These are phyloP conservation scores for Caloboletus firmus DNA, from an alignment of 1,284 basidiomycete species.

Conservation along the genomic window DNA sequence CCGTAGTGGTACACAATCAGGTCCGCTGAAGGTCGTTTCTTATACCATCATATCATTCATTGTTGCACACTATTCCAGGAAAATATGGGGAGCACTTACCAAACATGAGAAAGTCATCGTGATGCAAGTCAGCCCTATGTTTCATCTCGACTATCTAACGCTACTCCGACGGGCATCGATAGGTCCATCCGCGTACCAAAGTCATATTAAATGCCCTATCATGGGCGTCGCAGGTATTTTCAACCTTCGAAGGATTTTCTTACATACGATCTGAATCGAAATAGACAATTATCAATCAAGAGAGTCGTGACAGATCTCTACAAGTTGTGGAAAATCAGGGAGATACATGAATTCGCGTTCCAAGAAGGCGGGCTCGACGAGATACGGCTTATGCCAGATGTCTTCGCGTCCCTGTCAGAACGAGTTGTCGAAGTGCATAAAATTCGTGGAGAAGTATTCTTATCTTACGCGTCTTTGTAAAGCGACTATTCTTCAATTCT, in stretches of 20 bases:
- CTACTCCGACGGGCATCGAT: background rate
- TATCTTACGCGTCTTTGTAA: background rate
- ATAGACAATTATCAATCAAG: background rate
- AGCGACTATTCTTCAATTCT: background rate
- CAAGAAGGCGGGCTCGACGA: background rate
- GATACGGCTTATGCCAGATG: background rate
- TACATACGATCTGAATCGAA: background rate
- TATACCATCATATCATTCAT: background rate
- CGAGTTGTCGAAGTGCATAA: background rate
- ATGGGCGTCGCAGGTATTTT: background rate
- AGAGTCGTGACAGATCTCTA: background rate
- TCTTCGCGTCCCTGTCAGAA: background rate
- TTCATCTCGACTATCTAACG: background rate
- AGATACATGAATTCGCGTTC: background rate
- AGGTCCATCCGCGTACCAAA: background rate
- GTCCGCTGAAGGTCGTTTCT: background rate
- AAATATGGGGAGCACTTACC: background rate
- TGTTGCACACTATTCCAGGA: background rate
- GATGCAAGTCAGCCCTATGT: background rate
- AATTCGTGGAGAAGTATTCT: background rate
- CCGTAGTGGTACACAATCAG: background rate
- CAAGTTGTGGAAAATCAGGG: background rate
- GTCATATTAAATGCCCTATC: too few species aligned
- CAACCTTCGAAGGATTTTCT: background rate
- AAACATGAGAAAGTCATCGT: background rate